These are phyloP conservation scores for Suillus hirtellus DNA, from an alignment of 768 basidiomycete species.

Conservation along the genomic window DNA sequence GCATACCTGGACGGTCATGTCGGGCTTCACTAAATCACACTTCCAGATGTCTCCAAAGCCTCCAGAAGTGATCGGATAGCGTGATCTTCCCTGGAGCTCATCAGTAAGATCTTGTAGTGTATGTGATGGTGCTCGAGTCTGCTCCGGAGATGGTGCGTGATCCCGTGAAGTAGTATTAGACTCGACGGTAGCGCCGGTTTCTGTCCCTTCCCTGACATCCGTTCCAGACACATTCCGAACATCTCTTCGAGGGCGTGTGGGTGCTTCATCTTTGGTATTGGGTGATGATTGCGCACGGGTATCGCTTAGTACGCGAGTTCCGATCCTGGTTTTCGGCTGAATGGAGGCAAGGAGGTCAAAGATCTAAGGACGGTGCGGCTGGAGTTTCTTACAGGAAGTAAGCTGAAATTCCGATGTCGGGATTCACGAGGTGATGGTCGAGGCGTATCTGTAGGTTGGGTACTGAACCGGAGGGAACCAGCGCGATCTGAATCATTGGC, in stretches of 20 bases:
- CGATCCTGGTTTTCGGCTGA: background rate
- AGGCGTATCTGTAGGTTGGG: too few relatives aligned
- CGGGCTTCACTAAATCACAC: background rate
- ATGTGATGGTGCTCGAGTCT: constrained; percentile 44
- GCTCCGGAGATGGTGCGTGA: constrained; percentile 60
- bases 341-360: too few relatives aligned
- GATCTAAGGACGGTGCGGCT: too few relatives aligned
- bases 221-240: constrained; percentile 39
- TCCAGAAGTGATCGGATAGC: background rate
- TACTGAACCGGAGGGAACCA: too few relatives aligned
- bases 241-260: constrained; percentile 50
- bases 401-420: too few relatives aligned
- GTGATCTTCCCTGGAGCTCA: background rate
- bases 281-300: constrained; percentile 14
- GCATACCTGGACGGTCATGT: background rate
- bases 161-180: constrained; percentile 39
- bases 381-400: too few relatives aligned
- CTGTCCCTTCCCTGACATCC: constrained; percentile 52
- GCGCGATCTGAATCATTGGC: too few relatives aligned
- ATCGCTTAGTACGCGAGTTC: constrained; percentile 36
- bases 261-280: constrained; percentile 47
- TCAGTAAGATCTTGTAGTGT: background rate
- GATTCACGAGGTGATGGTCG: too few relatives aligned
- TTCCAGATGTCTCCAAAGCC: background rate
- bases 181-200: constrained; percentile 48